Percentiles rank a stretch among this genome's conserved stretches.
Evolutionary conservation across 2,329 filamentous ascomycete species (phyloP).

Genomic region (Trichophyton mentagrophytes): DNA sequence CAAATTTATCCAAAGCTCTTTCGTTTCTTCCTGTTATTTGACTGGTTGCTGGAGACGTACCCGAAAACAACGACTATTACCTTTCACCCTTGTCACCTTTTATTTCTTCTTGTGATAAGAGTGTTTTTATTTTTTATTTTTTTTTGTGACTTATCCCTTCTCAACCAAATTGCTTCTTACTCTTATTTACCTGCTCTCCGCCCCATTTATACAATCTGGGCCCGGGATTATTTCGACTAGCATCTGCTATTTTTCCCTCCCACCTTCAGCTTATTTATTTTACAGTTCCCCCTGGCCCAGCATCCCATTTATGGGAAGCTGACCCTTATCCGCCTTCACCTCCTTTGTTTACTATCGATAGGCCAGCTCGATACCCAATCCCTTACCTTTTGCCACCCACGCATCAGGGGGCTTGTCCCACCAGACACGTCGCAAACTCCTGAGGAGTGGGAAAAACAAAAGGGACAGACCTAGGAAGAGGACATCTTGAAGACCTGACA

Average conservation of each 20-base stretch:
- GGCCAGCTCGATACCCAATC: constrained; percentile 6
- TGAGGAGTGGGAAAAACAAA: constrained; percentile 4
- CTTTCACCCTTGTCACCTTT: constrained; percentile 1
- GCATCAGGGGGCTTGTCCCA: constrained; percentile 9
- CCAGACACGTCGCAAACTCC: constrained; percentile 11
- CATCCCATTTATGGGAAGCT: constrained; percentile 1
- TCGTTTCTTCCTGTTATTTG: neutral
- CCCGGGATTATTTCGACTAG: constrained; percentile 3
- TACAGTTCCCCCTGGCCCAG: constrained; percentile 1
- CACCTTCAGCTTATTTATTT: neutral
- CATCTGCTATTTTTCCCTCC: neutral
- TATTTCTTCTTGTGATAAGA: constrained; percentile 3
- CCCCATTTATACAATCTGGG: constrained; percentile 5
- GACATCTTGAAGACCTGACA: neutral
- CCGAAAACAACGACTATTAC: constrained; percentile 3
- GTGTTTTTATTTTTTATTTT: neutral
- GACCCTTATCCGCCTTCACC: neutral
- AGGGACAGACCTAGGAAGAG: neutral
- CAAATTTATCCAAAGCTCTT: constrained; percentile 2
- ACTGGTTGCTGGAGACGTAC: constrained; percentile 1
- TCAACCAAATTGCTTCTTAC: constrained; percentile 6
- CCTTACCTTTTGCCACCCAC: constrained; percentile 11
- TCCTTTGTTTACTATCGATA: constrained; percentile 2
- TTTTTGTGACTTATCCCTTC: constrained; percentile 8
- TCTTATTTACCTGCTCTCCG: constrained; percentile 4